A percentile compares a stretch with the other conserved stretches of the same genome.
Conservation (phyloP, 805 yeast species). For the Yarrowia sp. region DNA sequence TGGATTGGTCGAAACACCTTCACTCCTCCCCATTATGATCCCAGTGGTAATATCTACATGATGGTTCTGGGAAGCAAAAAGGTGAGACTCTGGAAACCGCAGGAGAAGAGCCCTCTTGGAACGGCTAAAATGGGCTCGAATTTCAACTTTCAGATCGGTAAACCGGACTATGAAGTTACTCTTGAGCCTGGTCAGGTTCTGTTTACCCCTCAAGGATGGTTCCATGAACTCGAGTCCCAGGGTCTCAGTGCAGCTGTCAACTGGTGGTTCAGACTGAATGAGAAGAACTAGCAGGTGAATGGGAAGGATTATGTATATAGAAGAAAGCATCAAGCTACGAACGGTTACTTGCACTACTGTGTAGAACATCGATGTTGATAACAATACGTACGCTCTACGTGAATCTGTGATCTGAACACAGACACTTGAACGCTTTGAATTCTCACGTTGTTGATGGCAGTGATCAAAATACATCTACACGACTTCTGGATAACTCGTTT, state of each 20-base stretch:
- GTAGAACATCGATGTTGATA: too few species aligned
- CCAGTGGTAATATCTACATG: slow-evolving; percentile 29
- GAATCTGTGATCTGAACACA: too few species aligned
- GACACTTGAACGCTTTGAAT: too few species aligned
- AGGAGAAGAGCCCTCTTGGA: neutral
- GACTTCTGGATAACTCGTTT: too few species aligned
- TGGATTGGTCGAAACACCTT: slow-evolving; percentile 36
- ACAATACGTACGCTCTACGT: too few species aligned
- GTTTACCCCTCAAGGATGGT: slow-evolving; percentile 36
- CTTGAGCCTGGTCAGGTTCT: slow-evolving; percentile 28
- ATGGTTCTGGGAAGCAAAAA: slow-evolving; percentile 26
- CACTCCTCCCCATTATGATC: slow-evolving; percentile 35
- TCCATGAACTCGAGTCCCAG: slow-evolving; percentile 19
- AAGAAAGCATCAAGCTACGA: too few species aligned
- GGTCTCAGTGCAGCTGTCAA: slow-evolving; percentile 32
- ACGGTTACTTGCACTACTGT: too few species aligned
- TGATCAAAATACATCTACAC: too few species aligned
- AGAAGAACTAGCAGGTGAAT: too few species aligned
- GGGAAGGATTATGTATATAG: neutral
- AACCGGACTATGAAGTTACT: slow-evolving; percentile 25
- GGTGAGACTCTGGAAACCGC: slow-evolving; percentile 33
- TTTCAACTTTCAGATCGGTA: slow-evolving; percentile 23
- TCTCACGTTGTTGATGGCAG: too few species aligned
- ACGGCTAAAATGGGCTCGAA: slow-evolving; percentile 3
- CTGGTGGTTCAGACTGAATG: slow-evolving; percentile 33